Evolutionary conservation across 2,329 filamentous ascomycete genomes (phyloP).

Genomic region (Aspergillus bombycis): DNA sequence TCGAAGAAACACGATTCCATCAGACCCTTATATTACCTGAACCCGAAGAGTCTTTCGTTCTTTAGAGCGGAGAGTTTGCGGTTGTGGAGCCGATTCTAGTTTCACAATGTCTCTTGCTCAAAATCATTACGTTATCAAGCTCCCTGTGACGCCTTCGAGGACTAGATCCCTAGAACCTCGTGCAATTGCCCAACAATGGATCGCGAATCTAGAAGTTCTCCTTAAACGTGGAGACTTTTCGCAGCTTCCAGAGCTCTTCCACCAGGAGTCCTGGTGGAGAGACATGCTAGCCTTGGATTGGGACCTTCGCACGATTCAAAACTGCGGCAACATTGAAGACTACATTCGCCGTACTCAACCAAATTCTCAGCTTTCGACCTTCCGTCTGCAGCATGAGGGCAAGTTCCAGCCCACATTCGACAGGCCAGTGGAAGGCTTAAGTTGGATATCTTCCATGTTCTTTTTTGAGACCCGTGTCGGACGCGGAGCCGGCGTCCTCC

Average conservation of each 20-base stretch:
- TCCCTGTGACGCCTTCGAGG: conserved; percentile 29
- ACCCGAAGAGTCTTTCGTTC: background rate
- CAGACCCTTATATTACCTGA: background rate
- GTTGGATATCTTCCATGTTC: conserved; percentile 44
- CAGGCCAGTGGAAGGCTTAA: conserved; percentile 32
- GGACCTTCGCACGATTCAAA: conserved; percentile 42
- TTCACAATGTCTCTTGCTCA: conserved; percentile 21
- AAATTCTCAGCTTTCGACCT: conserved; percentile 29
- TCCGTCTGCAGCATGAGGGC: conserved; percentile 38
- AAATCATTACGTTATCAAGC: conserved; percentile 34
- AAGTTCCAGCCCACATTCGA: conserved; percentile 34
- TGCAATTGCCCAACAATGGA: conserved; percentile 37
- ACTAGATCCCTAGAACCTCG: conserved; percentile 26
- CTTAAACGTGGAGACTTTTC: conserved; percentile 22
- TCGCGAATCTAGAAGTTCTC: conserved; percentile 30
- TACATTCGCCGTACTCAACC: conserved; percentile 35
- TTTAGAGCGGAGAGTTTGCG: background rate
- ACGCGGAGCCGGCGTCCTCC: conserved; percentile 40
- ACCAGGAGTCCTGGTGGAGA: conserved; percentile 46
- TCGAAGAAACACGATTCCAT: background rate
- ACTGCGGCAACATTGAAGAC: conserved; percentile 32
- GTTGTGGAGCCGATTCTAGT: background rate
- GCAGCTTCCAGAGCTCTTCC: conserved; percentile 32
- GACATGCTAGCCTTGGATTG: conserved; percentile 45
- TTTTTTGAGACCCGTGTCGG: conserved; percentile 43